Evolutionary conservation across 2,329 filamentous ascomycete species (phyloP), one percentile per base, ranked within the genome.

Genomic region (Ceratocystiopsis brevicomis): DNA sequence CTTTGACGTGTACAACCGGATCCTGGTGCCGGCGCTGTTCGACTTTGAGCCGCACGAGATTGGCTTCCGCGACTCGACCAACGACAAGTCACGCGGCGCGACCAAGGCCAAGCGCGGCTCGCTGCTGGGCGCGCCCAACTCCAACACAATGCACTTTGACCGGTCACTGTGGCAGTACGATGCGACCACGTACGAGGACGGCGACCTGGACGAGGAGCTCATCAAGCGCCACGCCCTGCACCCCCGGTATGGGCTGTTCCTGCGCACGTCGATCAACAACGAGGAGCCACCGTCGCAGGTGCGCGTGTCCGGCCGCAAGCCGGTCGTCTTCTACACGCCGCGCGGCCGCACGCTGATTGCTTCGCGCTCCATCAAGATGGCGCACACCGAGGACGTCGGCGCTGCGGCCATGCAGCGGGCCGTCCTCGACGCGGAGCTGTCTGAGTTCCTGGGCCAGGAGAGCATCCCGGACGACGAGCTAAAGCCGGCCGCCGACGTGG

Each of bases 41-140:
- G 57, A 62, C 42, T 74, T 65, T 44, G 61, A 68, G 35, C 58
- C 67, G 10, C 59, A 65, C 45, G 70, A 76, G 52, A 76, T 76
- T 47, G 72, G 72, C 14, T 76, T 73, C 54, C 64, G 68, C 18
- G 72, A 76, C 51, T 71, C 69, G 4, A 65, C 65, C 47, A 76
- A 76, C 46, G 68, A 71, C 49, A 64, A 66, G 30, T 62, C 62
- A 46, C 67, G 69, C 45, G 67, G 67, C 18, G 68, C 69, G 39
- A 72, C 65, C 33, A 64, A 63, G 49, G 63, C 63, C 14, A 66
- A 67, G 47, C 62, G 71, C 41, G 69, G 69, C 51, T 68, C 65
- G 53, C 74, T 66, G 50, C 59, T 72, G 39, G 62, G 67, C 48
- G 65, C 61, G 25, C 69, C 71, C 35, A 71, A 73, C 52, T 67